phyloP scores from a whole-genome alignment of 768 basidiomycete species.

The Thelephora ganbajun region DNA sequence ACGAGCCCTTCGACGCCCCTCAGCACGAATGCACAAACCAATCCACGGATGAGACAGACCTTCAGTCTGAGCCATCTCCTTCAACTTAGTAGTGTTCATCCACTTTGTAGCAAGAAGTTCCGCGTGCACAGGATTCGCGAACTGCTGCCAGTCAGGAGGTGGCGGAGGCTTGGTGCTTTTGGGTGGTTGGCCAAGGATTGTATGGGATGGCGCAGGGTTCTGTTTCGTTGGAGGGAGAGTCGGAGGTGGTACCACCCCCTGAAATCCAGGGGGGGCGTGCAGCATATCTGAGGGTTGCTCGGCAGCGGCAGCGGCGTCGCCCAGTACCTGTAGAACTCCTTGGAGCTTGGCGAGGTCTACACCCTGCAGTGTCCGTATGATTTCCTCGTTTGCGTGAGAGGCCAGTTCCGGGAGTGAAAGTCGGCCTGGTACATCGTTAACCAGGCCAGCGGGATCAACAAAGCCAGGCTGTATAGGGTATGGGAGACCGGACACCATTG shows the following conservation, averaged over 20 bases:
- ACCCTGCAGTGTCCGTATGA: constrained; percentile 59
- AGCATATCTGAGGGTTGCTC: constrained; percentile 18
- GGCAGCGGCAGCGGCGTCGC: constrained; percentile 38
- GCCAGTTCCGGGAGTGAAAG: constrained; percentile 21
- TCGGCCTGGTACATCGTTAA: constrained; percentile 10
- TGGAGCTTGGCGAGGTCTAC: constrained; percentile 63
- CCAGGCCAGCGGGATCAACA: constrained; percentile 16
- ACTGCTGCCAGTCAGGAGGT: constrained; percentile 21
- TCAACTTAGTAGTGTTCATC: constrained; percentile 55
- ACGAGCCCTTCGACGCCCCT: constrained; percentile 44
- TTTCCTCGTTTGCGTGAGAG: constrained; percentile 53
- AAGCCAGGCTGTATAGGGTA: constrained; percentile 12
- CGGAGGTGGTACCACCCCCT: constrained; percentile 12
- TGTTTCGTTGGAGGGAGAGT: constrained; percentile 25
- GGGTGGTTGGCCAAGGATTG: constrained; percentile 26
- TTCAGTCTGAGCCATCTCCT: constrained; percentile 53
- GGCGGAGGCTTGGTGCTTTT: constrained; percentile 17
- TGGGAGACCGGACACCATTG: constrained; percentile 11
- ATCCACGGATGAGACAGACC: constrained; percentile 24
- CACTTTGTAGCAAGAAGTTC: constrained; percentile 66
- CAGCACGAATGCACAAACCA: not conserved
- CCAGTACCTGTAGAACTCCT: constrained; percentile 47
- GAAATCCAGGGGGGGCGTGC: constrained; percentile 10
- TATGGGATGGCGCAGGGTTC: constrained; percentile 27
- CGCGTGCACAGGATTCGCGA: constrained; percentile 42